phyloP scores from a whole-genome alignment of 2,329 filamentous ascomycete species.

The Curvularia spicifera region DNA sequence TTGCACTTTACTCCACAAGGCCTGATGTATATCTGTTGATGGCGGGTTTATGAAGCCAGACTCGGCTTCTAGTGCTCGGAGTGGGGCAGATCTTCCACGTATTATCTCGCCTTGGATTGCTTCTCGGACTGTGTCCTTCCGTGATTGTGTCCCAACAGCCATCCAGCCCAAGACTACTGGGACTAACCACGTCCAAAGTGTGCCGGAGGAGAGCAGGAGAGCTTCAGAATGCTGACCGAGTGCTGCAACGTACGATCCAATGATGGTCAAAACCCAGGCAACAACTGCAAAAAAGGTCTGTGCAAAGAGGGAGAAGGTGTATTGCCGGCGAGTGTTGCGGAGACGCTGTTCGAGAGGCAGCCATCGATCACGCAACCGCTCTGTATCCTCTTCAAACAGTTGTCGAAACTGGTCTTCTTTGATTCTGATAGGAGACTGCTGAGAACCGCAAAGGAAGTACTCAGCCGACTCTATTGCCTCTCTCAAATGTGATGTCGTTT shows the following conservation, averaged over 20 bases:
- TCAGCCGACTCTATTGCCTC: constrained; percentile 1
- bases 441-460: constrained; percentile 3
- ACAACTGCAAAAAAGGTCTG: constrained; percentile 5
- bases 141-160: constrained; percentile 7
- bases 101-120: constrained; percentile 2
- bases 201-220: constrained; percentile 6
- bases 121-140: not conserved
- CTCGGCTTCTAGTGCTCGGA: not conserved
- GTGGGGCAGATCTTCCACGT: not conserved
- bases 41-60: constrained; percentile 1
- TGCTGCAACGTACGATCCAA: constrained; percentile 2
- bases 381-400: not conserved
- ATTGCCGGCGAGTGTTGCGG: constrained; percentile 1
- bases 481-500: not conserved
- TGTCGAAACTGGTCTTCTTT: not conserved
- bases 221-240: constrained; percentile 8
- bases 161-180: constrained; percentile 10
- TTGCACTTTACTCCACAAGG: constrained; percentile 1
- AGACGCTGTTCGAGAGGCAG: constrained; percentile 1
- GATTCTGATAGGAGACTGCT: constrained; percentile 3
- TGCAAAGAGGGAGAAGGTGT: constrained; percentile 5
- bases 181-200: constrained; percentile 9
- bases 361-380: constrained; percentile 4
- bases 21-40: not conserved
- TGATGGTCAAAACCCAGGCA: constrained; percentile 3